Percentiles rank a stretch among this genome's conserved stretches.
phyloP scores from a whole-genome alignment of 306 rosid species.

The Crataegus laevigata region DNA sequence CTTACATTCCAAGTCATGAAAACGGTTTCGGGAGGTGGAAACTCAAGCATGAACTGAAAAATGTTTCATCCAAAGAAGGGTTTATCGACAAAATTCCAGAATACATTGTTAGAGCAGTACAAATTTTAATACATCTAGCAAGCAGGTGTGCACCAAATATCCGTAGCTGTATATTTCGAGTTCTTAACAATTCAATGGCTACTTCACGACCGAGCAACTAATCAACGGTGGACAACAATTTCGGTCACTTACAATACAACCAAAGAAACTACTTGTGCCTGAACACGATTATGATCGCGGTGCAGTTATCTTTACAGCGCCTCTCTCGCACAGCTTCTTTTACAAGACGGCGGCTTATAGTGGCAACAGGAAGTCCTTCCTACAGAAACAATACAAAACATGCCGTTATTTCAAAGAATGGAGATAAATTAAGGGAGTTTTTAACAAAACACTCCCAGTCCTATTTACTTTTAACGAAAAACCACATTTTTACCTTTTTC shows the following conservation, averaged over 20 bases:
- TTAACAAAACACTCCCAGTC: too few species aligned
- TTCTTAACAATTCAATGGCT: background rate
- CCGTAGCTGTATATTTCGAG: background rate
- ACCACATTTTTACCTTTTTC: too few species aligned
- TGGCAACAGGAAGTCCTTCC: conserved; percentile 61
- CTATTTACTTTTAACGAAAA: too few species aligned
- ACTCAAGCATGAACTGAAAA: background rate
- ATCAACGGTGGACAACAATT: background rate
- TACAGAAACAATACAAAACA: conserved; percentile 9
- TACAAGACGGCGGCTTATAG: conserved; percentile 68
- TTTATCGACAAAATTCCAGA: background rate
- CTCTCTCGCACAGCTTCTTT: conserved; percentile 81
- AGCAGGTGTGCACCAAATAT: background rate
- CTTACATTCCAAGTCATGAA: background rate
- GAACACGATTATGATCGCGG: conserved; percentile 63
- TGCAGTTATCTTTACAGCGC: conserved; percentile 84
- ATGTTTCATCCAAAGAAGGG: too few species aligned
- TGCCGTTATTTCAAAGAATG: background rate
- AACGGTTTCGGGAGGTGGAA: background rate
- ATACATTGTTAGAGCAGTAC: background rate
- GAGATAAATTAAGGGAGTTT: too few species aligned
- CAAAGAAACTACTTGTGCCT: conserved; percentile 26
- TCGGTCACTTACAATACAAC: background rate
- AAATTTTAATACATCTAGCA: background rate
- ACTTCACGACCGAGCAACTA: background rate